A percentile compares a stretch with the other conserved stretches of the same genome.
phyloP scores from a whole-genome alignment of 495 filamentous ascomycete genomes.

The Penicillium subrubescens region DNA sequence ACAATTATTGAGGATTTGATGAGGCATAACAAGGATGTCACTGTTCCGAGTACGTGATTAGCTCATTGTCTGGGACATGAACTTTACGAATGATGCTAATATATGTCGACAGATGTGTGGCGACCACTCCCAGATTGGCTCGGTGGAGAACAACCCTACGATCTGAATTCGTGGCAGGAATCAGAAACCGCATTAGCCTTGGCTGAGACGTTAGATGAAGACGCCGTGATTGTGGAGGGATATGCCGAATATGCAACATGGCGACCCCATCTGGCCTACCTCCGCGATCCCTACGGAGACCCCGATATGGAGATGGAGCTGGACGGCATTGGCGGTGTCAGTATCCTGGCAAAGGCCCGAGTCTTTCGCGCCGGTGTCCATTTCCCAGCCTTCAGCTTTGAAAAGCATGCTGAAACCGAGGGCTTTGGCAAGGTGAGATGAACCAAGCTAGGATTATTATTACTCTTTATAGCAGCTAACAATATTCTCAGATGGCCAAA shows the following conservation, averaged over 20 bases:
- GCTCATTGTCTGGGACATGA: not conserved
- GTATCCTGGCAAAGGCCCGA: constrained; percentile 92
- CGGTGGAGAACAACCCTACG: constrained; percentile 97
- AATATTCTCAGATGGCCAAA: constrained; percentile 78
- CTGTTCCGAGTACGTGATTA: constrained; percentile 90
- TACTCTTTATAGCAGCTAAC: constrained; percentile 33
- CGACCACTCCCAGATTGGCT: constrained; percentile 98
- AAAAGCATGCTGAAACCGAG: constrained; percentile 98
- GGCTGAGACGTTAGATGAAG: constrained; percentile 94
- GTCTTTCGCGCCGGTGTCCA: constrained; percentile 95
- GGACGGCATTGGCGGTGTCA: constrained; percentile 95
- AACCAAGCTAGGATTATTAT: not conserved
- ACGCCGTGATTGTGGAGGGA: constrained; percentile 98
- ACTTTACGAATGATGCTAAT: constrained; percentile 1
- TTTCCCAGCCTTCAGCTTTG: constrained; percentile 98
- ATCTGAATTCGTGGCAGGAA: constrained; percentile 99
- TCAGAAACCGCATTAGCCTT: constrained; percentile 94
- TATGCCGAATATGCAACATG: constrained; percentile 99
- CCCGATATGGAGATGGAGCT: constrained; percentile 99
- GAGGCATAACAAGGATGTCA: constrained; percentile 98
- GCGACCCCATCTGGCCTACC: constrained; percentile 95
- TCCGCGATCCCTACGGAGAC: constrained; percentile 95
- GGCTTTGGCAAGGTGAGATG: constrained; percentile 90
- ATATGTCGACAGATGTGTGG: constrained; percentile 78
- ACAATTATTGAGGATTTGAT: constrained; percentile 98